These are phyloP conservation scores for Wallemia hederae DNA, from an alignment of 1,284 basidiomycete genomes.

Conservation along the genomic window DNA sequence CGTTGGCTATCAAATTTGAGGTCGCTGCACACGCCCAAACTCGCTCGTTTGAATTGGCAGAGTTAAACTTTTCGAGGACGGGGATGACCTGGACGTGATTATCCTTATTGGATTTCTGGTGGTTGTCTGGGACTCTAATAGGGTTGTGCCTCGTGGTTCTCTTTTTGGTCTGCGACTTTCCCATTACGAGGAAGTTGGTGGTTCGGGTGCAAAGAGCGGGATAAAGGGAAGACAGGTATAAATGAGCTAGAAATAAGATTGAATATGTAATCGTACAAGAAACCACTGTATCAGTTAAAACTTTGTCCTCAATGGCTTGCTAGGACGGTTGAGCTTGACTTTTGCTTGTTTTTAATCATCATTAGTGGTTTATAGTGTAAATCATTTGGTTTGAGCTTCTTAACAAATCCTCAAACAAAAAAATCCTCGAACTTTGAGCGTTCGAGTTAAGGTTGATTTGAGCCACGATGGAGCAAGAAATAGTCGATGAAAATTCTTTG, in stretches of 20 bases:
- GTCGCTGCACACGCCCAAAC: slow-evolving; percentile 82
- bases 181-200: not conserved
- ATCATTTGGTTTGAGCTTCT: no score
- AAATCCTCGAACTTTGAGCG: no score
- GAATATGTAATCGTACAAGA: no score
- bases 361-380: not conserved
- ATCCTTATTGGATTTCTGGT: slow-evolving; percentile 38
- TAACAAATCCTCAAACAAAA: no score
- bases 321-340: not conserved
- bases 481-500: not conserved
- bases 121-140: slow-evolving; percentile 62
- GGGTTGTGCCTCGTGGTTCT: slow-evolving; percentile 45
- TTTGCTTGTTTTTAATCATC: not conserved
- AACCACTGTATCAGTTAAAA: not conserved
- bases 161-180: slow-evolving; percentile 24
- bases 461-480: no score
- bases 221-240: no score
- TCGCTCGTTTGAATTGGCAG: slow-evolving; percentile 40
- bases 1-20: slow-evolving; percentile 61
- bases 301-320: not conserved
- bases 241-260: no score
- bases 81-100: slow-evolving; percentile 37
- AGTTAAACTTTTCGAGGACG: slow-evolving; percentile 59
- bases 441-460: no score
- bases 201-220: not conserved